Evolutionary conservation across 1,284 basidiomycete genomes (phyloP).

Genomic region (Mycena citricolor): DNA sequence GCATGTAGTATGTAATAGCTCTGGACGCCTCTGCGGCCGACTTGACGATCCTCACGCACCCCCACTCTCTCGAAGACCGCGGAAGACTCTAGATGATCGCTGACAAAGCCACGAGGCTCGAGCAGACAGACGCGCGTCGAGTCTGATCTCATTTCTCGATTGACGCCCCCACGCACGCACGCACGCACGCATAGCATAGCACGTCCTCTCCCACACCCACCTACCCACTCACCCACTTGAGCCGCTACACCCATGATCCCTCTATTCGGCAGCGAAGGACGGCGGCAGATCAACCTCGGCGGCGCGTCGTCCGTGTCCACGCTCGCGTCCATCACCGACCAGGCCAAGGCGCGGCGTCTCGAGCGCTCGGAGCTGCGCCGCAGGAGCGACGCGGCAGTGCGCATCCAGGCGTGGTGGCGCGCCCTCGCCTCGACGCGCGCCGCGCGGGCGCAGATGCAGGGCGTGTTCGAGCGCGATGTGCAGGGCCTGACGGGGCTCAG

Average conservation of each 20-base stretch:
- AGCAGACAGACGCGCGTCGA: too few relatives aligned
- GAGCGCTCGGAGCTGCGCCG: constrained; percentile 57
- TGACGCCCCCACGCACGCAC: too few relatives aligned
- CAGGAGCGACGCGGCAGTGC: constrained; percentile 54
- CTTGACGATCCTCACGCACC: too few relatives aligned
- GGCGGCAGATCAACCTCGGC: constrained; percentile 78
- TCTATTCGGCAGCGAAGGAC: constrained; percentile 48
- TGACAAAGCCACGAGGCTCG: too few relatives aligned
- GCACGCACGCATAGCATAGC: too few relatives aligned
- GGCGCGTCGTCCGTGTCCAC: constrained; percentile 52
- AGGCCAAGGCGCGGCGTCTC: constrained; percentile 57
- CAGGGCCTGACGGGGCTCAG: constrained; percentile 54
- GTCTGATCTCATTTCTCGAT: too few relatives aligned
- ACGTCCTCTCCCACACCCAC: too few relatives aligned
- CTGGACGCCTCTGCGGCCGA: too few relatives aligned
- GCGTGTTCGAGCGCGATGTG: constrained; percentile 48
- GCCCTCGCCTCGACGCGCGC: constrained; percentile 42
- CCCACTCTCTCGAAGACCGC: too few relatives aligned
- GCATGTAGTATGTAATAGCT: too few relatives aligned
- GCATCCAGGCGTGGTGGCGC: constrained; percentile 72
- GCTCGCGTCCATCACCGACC: constrained; percentile 56
- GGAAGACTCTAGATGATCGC: too few relatives aligned
- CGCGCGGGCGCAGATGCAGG: constrained; percentile 43
- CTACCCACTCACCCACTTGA: not conserved
- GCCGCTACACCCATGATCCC: constrained; percentile 27